phyloP scores from a whole-genome alignment of 2,329 filamentous ascomycete genomes.

The Fusarium globosum region DNA sequence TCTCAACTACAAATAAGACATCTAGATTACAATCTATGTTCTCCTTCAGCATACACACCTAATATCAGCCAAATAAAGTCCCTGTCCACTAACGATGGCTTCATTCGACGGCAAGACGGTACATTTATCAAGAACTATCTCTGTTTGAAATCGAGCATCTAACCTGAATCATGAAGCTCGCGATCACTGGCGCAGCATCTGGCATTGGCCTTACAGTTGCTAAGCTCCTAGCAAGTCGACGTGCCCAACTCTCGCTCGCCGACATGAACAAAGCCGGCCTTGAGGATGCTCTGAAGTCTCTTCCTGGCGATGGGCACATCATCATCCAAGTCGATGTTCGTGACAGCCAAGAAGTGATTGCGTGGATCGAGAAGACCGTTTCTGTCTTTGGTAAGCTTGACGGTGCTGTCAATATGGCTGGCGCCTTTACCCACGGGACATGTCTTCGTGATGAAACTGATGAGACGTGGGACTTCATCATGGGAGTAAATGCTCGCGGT shows the following conservation, averaged over 20 bases:
- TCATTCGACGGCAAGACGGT: neutral
- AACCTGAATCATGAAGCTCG: neutral
- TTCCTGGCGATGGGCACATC: neutral
- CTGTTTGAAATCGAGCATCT: fast-evolving
- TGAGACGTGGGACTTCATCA: neutral
- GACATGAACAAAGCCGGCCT: neutral
- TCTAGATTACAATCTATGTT: fast-evolving
- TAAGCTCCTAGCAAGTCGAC: neutral
- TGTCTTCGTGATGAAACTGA: neutral
- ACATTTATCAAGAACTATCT: too few relatives aligned
- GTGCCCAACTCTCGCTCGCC: neutral
- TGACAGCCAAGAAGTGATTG: neutral
- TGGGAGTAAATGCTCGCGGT: neutral
- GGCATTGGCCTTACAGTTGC: neutral
- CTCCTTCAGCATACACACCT: neutral
- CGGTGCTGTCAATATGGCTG: neutral
- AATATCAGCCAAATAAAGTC: fast-evolving
- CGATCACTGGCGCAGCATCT: neutral
- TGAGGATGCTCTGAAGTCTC: neutral
- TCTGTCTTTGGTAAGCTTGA: neutral
- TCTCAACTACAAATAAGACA: fast-evolving
- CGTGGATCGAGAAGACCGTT: neutral
- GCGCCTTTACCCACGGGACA: neutral
- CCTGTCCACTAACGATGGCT: neutral
- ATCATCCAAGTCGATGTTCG: neutral